phyloP scores from a whole-genome alignment of 2,329 filamentous ascomycete species.

The Annulohypoxylon truncatum region DNA sequence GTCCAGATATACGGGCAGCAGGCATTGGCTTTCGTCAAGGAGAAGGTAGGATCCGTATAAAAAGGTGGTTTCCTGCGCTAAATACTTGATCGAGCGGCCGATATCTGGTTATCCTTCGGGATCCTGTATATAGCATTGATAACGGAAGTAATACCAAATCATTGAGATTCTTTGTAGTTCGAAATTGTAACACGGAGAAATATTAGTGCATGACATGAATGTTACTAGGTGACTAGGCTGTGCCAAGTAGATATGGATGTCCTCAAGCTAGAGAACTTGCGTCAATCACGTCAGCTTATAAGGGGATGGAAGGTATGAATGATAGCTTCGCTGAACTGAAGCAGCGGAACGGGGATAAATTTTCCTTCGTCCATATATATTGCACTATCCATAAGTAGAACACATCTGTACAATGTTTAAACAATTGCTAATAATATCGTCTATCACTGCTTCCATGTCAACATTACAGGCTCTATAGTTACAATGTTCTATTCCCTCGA shows the following conservation, averaged over 20 bases:
- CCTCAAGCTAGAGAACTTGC: too few species aligned
- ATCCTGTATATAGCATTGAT: background rate
- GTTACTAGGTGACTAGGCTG: too few species aligned
- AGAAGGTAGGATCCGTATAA: slow-evolving; percentile 25
- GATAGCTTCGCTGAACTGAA: background rate
- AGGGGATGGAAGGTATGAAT: too few species aligned
- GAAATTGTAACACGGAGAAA: too few species aligned
- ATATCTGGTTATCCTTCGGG: background rate
- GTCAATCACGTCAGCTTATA: too few species aligned
- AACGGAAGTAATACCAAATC: background rate
- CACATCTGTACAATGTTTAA: background rate
- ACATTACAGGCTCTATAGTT: slow-evolving; percentile 42
- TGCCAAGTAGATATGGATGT: too few species aligned
- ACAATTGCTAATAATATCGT: slow-evolving; percentile 38
- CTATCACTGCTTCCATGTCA: slow-evolving; percentile 39
- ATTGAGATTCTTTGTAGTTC: too few species aligned
- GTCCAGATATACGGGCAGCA: slow-evolving; percentile 70
- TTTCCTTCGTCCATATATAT: background rate
- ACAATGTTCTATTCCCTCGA: slow-evolving; percentile 30
- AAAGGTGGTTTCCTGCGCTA: background rate
- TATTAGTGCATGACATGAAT: too few species aligned
- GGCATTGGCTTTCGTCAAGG: slow-evolving; percentile 69
- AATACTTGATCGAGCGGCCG: background rate
- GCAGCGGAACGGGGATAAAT: background rate
- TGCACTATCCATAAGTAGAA: background rate